phyloP scores from a whole-genome alignment of 345 rosid genomes.

The Hypericum perforatum region DNA sequence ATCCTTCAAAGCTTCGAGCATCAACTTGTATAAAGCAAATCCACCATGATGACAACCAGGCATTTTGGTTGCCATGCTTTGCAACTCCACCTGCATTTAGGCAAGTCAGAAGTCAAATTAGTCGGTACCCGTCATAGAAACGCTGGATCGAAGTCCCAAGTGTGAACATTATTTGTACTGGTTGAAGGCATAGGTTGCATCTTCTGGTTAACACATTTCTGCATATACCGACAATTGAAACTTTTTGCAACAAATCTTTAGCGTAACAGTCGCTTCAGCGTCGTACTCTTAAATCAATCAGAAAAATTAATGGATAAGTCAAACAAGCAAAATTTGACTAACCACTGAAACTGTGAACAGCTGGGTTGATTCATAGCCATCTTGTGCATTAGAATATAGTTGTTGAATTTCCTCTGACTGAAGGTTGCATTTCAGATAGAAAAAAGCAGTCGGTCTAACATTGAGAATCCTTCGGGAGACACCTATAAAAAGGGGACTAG shows the following conservation, averaged over 20 bases:
- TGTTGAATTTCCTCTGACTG: conserved; percentile 58
- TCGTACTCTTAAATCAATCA: no score
- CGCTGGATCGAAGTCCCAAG: no score
- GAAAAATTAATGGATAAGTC: neutral
- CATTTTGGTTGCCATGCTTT: conserved; percentile 60
- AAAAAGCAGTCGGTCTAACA: conserved; percentile 78
- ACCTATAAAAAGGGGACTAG: conserved; percentile 57
- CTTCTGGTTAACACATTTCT: no score
- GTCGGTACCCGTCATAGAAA: neutral
- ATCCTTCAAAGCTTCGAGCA: conserved; percentile 40
- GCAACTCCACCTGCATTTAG: conserved; percentile 44
- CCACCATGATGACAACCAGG: conserved; percentile 97
- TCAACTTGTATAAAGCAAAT: conserved; percentile 59
- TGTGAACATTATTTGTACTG: no score
- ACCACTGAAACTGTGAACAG: conserved; percentile 67
- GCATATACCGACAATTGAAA: no score
- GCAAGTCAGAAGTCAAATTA: conserved; percentile 5
- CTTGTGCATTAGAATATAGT: conserved; percentile 59
- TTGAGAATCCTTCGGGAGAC: conserved; percentile 64
- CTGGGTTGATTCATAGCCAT: conserved; percentile 83
- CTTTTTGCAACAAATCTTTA: no score
- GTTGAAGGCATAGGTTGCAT: no score
- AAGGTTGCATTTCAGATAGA: conserved; percentile 62
- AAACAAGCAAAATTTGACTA: conserved; percentile 12
- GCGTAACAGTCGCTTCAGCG: no score